Conservation (phyloP, 2,329 filamentous ascomycete species). For the Fusarium sarcochroum region DNA sequence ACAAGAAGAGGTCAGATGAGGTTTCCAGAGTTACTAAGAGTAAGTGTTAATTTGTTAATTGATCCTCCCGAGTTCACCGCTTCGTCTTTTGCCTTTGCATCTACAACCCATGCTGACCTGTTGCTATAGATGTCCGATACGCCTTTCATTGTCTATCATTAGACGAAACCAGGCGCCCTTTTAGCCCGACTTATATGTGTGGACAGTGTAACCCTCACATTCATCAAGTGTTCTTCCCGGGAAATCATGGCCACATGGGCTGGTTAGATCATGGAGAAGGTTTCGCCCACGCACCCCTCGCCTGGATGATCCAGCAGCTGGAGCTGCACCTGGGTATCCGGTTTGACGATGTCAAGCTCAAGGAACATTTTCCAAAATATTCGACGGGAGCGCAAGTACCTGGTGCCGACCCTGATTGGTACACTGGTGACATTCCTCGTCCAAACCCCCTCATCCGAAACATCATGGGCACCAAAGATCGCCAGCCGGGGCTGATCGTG, state of each 20-base stretch:
- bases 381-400: no score
- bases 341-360: neutral
- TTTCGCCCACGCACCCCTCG: neutral
- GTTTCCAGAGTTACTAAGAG: neutral
- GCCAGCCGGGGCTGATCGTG: no score
- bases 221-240: neutral
- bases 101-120: neutral
- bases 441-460: no score
- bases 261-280: neutral
- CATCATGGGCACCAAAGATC: no score
- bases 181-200: slow-evolving; percentile 1
- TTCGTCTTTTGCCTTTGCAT: no score
- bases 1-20: neutral
- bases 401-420: no score
- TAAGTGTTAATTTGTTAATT: neutral
- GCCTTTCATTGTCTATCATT: neutral
- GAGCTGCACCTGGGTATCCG: neutral
- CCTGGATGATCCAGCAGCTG: slow-evolving; percentile 2
- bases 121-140: neutral
- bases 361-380: neutral
- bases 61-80: no score
- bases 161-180: neutral
- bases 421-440: no score
- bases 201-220: neutral
- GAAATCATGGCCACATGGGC: neutral